These are phyloP conservation scores for Leccinum olivaceopallidum DNA, from an alignment of 768 basidiomycete species.

Conservation along the genomic window DNA sequence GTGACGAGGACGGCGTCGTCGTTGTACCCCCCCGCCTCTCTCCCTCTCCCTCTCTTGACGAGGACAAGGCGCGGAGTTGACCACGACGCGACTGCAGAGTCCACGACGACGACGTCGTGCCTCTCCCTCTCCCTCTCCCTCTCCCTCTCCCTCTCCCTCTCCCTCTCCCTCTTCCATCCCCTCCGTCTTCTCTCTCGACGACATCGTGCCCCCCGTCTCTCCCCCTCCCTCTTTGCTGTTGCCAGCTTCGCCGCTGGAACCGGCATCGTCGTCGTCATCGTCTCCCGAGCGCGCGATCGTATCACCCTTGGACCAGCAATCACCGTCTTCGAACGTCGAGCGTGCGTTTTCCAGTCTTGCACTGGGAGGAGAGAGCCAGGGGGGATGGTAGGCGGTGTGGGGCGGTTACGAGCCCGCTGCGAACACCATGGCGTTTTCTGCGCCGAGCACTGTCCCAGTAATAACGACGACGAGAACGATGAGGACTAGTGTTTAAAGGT, in stretches of 20 bases:
- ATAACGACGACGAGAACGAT: constrained; percentile 68
- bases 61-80: too few relatives aligned
- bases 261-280: constrained; percentile 13
- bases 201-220: too few relatives aligned
- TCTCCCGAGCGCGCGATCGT: constrained; percentile 29
- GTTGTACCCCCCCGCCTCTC: too few relatives aligned
- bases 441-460: constrained; percentile 30
- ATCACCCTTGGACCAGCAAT: constrained; percentile 32
- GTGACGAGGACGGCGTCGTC: too few relatives aligned
- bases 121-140: too few relatives aligned
- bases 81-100: too few relatives aligned
- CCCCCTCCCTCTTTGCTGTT: neutral
- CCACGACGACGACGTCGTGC: too few relatives aligned
- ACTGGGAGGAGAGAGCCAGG: constrained; percentile 45
- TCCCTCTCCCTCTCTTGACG: too few relatives aligned
- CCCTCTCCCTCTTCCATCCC: too few relatives aligned
- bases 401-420: constrained; percentile 32
- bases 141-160: too few relatives aligned
- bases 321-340: constrained; percentile 19
- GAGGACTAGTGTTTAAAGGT: constrained; percentile 30
- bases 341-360: constrained; percentile 45
- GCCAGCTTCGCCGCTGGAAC: constrained; percentile 12
- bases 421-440: constrained; percentile 19
- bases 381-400: constrained; percentile 57
- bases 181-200: too few relatives aligned